A percentile compares a stretch with the other conserved stretches of the same genome.
Conservation (phyloP, 768 basidiomycete genomes). For the Saitozyma sp. region DNA sequence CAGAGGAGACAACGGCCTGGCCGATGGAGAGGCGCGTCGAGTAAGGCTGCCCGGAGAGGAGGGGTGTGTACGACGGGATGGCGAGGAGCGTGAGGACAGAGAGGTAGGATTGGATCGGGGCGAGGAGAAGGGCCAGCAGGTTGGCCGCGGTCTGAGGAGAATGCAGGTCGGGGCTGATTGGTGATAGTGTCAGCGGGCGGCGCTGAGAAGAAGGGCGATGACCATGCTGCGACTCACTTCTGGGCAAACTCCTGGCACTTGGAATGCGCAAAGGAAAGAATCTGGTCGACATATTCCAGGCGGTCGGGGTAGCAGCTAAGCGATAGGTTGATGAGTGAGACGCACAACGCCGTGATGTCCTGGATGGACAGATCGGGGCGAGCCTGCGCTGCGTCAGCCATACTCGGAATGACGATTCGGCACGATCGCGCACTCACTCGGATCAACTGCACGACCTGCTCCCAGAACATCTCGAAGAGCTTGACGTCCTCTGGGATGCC, state of each 20-base stretch:
- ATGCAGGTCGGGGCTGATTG: conserved; percentile 76
- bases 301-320: conserved; percentile 96
- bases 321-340: conserved; percentile 91
- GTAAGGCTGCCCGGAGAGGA: conserved; percentile 83
- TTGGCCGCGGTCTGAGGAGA: conserved; percentile 81
- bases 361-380: conserved; percentile 96
- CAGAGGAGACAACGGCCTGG: conserved; percentile 88
- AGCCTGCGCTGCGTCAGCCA: conserved; percentile 61
- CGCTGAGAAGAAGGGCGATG: not conserved
- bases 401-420: not conserved
- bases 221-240: conserved; percentile 59
- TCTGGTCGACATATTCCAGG: conserved; percentile 95
- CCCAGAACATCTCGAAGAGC: conserved; percentile 98
- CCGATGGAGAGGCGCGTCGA: conserved; percentile 87
- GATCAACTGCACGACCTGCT: conserved; percentile 95
- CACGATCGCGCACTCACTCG: conserved; percentile 62
- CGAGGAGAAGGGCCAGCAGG: conserved; percentile 84
- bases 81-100: conserved; percentile 96
- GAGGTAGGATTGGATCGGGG: conserved; percentile 94
- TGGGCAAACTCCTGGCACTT: conserved; percentile 83
- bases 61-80: conserved; percentile 80
- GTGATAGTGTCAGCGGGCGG: conserved; percentile 1
- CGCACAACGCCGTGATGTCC: conserved; percentile 92
- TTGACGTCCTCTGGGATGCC: conserved; percentile 94
- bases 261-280: conserved; percentile 80